These are phyloP conservation scores for Claviceps fusiformis DNA, from an alignment of 2,329 filamentous ascomycete species.

Conservation along the genomic window DNA sequence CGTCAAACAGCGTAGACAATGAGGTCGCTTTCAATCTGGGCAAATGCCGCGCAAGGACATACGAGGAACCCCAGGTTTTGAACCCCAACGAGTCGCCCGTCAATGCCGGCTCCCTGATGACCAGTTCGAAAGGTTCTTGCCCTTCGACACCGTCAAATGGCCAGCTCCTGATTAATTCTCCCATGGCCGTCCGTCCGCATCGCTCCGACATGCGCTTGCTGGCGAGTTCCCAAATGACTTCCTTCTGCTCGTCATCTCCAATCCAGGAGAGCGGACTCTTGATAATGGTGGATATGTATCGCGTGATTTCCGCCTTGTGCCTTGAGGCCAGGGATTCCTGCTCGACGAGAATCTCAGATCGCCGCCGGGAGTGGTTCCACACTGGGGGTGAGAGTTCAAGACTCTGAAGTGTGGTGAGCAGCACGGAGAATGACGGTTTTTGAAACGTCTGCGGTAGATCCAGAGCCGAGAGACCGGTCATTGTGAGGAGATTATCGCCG, in stretches of 20 bases:
- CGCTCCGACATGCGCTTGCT: constrained; percentile 71
- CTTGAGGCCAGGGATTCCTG: constrained; percentile 26
- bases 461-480: constrained; percentile 14
- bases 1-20: constrained; percentile 31
- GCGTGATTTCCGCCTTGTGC: constrained; percentile 38
- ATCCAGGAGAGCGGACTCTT: constrained; percentile 57
- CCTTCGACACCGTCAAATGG: constrained; percentile 25
- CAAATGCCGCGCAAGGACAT: constrained; percentile 66
- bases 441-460: constrained; percentile 77
- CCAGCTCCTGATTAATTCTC: constrained; percentile 42
- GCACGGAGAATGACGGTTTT: constrained; percentile 50
- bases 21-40: constrained; percentile 29
- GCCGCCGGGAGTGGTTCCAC: constrained; percentile 41
- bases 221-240: constrained; percentile 64
- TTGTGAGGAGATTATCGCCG: not conserved
- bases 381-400: constrained; percentile 54
- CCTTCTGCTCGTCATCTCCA: constrained; percentile 48
- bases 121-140: constrained; percentile 43
- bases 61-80: constrained; percentile 93
- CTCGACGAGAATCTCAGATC: constrained; percentile 27
- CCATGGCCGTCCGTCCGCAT: constrained; percentile 57
- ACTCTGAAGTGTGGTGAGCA: constrained; percentile 52
- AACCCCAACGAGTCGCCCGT: constrained; percentile 79
- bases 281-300: constrained; percentile 58
- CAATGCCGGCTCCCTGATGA: constrained; percentile 72